phyloP scores from a whole-genome alignment of 2,329 filamentous ascomycete species.

The Talaromyces sp. region DNA sequence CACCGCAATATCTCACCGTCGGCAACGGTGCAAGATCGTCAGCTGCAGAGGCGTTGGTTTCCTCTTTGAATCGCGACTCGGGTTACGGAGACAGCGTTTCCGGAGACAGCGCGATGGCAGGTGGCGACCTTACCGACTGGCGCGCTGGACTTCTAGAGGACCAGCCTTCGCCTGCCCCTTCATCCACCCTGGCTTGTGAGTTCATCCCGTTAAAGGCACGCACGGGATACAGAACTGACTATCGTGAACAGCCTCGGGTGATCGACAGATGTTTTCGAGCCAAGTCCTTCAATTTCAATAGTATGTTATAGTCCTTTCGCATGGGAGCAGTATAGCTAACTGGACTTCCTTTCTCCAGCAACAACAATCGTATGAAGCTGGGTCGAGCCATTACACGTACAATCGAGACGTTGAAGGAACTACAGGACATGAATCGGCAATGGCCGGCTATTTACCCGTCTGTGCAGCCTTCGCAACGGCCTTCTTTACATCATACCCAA shows the following conservation, averaged over 20 bases:
- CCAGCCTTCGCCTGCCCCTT: constrained; percentile 53
- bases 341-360: constrained; percentile 45
- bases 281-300: constrained; percentile 92
- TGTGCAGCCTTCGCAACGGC: constrained; percentile 31
- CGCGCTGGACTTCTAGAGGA: constrained; percentile 55
- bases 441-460: constrained; percentile 97
- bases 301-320: constrained; percentile 26
- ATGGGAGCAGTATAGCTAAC: background rate
- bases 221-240: constrained; percentile 9
- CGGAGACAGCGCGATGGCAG: constrained; percentile 54
- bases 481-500: constrained; percentile 31
- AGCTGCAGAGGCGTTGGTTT: constrained; percentile 74
- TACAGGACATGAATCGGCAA: constrained; percentile 82
- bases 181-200: constrained; percentile 47
- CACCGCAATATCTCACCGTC: constrained; percentile 79
- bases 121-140: constrained; percentile 44
- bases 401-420: constrained; percentile 73
- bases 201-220: constrained; percentile 30
- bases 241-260: constrained; percentile 51
- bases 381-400: constrained; percentile 82
- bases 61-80: constrained; percentile 79
- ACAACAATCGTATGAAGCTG: constrained; percentile 83
- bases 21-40: constrained; percentile 76
- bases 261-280: constrained; percentile 66
- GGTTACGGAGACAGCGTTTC: constrained; percentile 81